A percentile compares a stretch with the other conserved stretches of the same genome.
These are phyloP conservation scores for Pleurotus djamor DNA, from an alignment of 768 basidiomycete species.

Conservation along the genomic window DNA sequence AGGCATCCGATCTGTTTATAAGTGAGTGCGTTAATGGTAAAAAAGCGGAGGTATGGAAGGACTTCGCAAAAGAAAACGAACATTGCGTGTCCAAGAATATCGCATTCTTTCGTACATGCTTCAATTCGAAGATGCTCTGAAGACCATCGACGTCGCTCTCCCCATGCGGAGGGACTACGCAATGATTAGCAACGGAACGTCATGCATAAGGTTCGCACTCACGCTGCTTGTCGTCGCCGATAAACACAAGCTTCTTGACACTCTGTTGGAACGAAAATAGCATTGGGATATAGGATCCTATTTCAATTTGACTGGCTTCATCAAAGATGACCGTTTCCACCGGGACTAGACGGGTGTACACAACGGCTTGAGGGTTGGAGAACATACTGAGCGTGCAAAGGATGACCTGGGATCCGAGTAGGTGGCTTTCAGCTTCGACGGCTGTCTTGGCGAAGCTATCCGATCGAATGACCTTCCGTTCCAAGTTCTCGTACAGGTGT, in stretches of 20 bases:
- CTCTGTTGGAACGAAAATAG: constrained; percentile 27
- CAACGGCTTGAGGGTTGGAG: constrained; percentile 26
- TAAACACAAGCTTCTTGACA: constrained; percentile 44
- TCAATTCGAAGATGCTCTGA: constrained; percentile 61
- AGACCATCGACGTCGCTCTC: constrained; percentile 47
- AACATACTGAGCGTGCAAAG: constrained; percentile 72
- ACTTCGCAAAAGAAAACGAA: constrained; percentile 18
- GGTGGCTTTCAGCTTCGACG: constrained; percentile 18
- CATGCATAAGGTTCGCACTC: constrained; percentile 19
- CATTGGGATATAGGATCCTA: constrained; percentile 41
- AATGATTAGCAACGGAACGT: constrained; percentile 9
- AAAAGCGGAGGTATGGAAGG: background rate
- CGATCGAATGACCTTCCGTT: constrained; percentile 46
- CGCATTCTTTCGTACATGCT: constrained; percentile 38
- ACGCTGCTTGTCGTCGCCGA: constrained; percentile 56
- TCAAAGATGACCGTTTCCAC: constrained; percentile 43
- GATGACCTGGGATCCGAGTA: constrained; percentile 47
- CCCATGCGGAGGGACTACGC: constrained; percentile 64
- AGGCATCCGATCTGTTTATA: constrained; percentile 57
- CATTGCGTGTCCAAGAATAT: constrained; percentile 63
- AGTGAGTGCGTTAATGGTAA: background rate
- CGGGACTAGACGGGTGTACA: constrained; percentile 27
- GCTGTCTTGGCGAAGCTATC: constrained; percentile 21
- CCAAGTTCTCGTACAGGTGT: constrained; percentile 55
- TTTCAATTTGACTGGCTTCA: constrained; percentile 44